Percentiles rank a stretch among this genome's conserved stretches.
Conservation (phyloP, 1,139 yeast genomes). For the Pichia sp. region DNA sequence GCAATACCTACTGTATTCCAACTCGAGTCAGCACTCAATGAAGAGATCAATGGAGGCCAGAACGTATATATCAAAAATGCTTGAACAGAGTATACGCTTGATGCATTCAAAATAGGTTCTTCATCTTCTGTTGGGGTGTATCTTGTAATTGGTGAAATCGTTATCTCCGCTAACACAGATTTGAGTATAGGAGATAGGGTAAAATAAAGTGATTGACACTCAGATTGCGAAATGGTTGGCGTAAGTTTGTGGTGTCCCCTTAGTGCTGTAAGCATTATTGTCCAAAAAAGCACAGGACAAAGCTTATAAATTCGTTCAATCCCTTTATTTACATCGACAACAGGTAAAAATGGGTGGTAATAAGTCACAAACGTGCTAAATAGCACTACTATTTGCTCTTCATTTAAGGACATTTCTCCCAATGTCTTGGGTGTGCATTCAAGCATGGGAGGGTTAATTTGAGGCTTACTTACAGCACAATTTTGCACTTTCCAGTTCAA, state of each 20-base stretch:
- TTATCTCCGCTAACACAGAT: conserved; percentile 75
- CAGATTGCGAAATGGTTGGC: conserved; percentile 32
- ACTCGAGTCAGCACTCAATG: conserved; percentile 89
- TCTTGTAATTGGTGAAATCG: conserved; percentile 85
- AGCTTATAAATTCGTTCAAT: conserved; percentile 73
- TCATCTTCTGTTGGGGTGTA: conserved; percentile 64
- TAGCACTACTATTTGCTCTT: conserved; percentile 59
- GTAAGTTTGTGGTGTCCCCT: conserved; percentile 44
- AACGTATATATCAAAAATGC: conserved; percentile 82
- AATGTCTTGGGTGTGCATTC: conserved; percentile 61
- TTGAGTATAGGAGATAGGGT: conserved; percentile 67
- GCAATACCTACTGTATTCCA: conserved; percentile 96
- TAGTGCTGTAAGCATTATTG: conserved; percentile 77
- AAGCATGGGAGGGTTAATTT: conserved; percentile 14
- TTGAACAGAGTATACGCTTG: conserved; percentile 93
- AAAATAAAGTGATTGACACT: conserved; percentile 39
- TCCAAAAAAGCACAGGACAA: conserved; percentile 93
- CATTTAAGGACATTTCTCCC: conserved; percentile 58
- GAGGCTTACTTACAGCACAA: conserved; percentile 22
- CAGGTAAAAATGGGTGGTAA: conserved; percentile 84
- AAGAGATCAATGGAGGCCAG: conserved; percentile 96
- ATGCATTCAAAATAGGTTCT: conserved; percentile 78
- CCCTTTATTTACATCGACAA: conserved; percentile 75
- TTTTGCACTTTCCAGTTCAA: conserved; percentile 9
- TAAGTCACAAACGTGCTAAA: conserved; percentile 65